These are phyloP conservation scores for Aspergillus japonicus DNA, from an alignment of 2,329 filamentous ascomycete genomes.

Conservation along the genomic window DNA sequence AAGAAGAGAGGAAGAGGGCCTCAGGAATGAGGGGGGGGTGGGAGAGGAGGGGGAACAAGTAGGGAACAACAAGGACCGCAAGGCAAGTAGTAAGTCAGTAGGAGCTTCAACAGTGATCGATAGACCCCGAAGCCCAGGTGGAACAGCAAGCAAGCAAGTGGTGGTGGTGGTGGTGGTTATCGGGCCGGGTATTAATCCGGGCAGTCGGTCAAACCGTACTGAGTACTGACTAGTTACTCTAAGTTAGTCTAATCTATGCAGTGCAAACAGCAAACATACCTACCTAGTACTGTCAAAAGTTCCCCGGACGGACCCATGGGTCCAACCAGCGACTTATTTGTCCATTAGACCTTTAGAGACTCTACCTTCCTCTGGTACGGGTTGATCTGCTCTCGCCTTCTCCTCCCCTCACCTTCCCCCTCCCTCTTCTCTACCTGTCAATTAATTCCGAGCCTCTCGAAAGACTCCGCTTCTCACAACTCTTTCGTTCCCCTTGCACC, in stretches of 20 bases:
- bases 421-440: too few relatives aligned
- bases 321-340: constrained; percentile 5
- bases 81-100: not conserved
- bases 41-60: constrained; percentile 10
- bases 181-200: constrained; percentile 35
- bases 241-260: not conserved
- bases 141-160: constrained; percentile 14
- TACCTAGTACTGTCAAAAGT: constrained; percentile 5
- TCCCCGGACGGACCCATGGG: constrained; percentile 32
- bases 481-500: constrained; percentile 9
- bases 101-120: constrained; percentile 17
- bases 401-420: not conserved
- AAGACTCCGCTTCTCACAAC: not conserved
- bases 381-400: constrained; percentile 9
- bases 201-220: too few relatives aligned
- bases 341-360: constrained; percentile 9
- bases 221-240: not conserved
- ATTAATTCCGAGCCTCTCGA: not conserved
- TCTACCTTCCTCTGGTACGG: constrained; percentile 1
- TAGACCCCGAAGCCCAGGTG: constrained; percentile 5
- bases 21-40: constrained; percentile 7
- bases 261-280: not conserved
- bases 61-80: constrained; percentile 13
- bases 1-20: constrained; percentile 18
- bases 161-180: constrained; percentile 10